Conservation (phyloP, 1,284 basidiomycete species). For the Leucocoprinus gongylophorus region DNA sequence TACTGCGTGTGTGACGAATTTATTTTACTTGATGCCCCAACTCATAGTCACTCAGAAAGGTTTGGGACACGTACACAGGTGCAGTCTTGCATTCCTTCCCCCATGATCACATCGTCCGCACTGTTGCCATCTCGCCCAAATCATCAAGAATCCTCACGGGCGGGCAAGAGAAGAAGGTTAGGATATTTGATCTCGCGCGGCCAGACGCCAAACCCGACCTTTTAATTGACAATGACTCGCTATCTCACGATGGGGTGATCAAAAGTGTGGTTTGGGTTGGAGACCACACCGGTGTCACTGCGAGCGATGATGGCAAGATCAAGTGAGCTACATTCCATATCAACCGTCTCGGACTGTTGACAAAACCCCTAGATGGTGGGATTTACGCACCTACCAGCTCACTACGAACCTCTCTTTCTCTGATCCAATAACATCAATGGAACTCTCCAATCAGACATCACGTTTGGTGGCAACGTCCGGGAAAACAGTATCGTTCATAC, state of each 20-base stretch:
- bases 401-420: conserved; percentile 70
- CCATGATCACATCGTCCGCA: conserved; percentile 97
- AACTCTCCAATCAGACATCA: conserved; percentile 78
- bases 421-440: conserved; percentile 89
- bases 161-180: conserved; percentile 96
- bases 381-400: conserved; percentile 71
- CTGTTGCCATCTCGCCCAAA: conserved; percentile 76
- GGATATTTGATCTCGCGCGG: conserved; percentile 85
- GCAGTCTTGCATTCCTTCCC: conserved; percentile 85
- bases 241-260: conserved; percentile 83
- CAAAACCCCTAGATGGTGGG: conserved; percentile 81
- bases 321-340: conserved; percentile 52
- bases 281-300: conserved; percentile 80
- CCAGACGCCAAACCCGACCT: conserved; percentile 85
- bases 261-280: conserved; percentile 93
- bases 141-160: conserved; percentile 77
- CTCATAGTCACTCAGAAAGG: conserved; percentile 54
- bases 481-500: conserved; percentile 86
- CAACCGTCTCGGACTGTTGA: neutral
- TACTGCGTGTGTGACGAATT: conserved; percentile 67
- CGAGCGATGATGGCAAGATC: conserved; percentile 87
- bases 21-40: conserved; percentile 8
- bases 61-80: conserved; percentile 96
- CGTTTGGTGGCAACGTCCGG: conserved; percentile 88
- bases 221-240: conserved; percentile 49